Evolutionary conservation across 768 basidiomycete genomes (phyloP), one percentile per base, ranked within the genome.

Genomic region (Leccinum variicolor): DNA sequence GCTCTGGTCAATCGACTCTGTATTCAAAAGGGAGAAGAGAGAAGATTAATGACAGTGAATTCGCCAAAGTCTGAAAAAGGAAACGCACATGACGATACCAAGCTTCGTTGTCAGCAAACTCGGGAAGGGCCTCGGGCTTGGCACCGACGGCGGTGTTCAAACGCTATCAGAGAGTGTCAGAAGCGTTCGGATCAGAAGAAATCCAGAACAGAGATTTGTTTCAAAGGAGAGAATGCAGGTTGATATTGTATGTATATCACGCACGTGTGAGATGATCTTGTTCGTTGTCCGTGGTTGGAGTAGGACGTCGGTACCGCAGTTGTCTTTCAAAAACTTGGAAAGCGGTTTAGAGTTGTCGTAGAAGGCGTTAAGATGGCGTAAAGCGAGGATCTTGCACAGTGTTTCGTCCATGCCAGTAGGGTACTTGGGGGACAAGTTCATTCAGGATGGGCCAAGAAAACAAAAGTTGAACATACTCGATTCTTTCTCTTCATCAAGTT

Each of bases 271-370:
- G 19, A 79, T 61, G 33, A 80, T 70, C 48, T 52, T 75, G 70
- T 64, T 65, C 58, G 45, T 69, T 34, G 55, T 55, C 63, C 62
- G 72, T 54, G 58, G 63, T 54, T 57, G 73, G 61, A 64, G 64
- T 52, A 2, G 66, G 23, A 33, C 39, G 49, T 66, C 54, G 61
- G 64, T 49, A 4, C 58, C 36, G 13, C 64, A 45, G 66, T 54
- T 9, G 62, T 55, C 28, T 66, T 66, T 47, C 59, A 79, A 54
- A 59, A 69, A 79, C 47, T 25, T 58, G 1, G 62, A 50, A 59
- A 80, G 80, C 0, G 74, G 60, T 36, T 62, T 59, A 15, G 78
- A 78, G 57, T 75, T 79, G 49, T 80, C 77, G 50, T 79, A 75
- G n/a, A 73, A 34, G 1, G 60, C 63, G 15, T 71, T 58, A 9